Percentiles rank a stretch among this genome's conserved stretches.
Evolutionary conservation across 257 asterid species (phyloP).

Genomic region (Salvia hispanica): DNA sequence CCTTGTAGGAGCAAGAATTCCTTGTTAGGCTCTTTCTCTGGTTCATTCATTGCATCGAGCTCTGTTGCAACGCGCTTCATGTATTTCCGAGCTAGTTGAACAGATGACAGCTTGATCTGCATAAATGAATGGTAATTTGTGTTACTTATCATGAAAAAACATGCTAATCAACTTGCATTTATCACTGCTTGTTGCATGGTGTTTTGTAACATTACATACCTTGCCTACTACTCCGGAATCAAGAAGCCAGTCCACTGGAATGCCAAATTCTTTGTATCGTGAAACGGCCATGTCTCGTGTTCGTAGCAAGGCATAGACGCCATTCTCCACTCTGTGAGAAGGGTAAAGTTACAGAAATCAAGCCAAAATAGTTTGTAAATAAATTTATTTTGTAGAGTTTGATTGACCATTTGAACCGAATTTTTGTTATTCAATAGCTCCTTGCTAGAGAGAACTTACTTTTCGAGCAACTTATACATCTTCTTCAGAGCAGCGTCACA

Average conservation of each 20-base stretch:
- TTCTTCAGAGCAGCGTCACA: conserved; percentile 86
- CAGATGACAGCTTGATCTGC: conserved; percentile 96
- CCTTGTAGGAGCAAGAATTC: conserved; percentile 92
- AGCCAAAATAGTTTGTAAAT: background rate
- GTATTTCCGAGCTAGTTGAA: conserved; percentile 84
- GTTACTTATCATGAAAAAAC: background rate
- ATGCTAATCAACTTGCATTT: background rate
- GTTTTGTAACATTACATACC: conserved; percentile 57
- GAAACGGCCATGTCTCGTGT: conserved; percentile 94
- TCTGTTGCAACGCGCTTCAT: conserved; percentile 93
- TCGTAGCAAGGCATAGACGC: conserved; percentile 81
- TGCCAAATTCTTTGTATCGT: conserved; percentile 84
- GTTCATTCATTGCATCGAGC: conserved; percentile 79
- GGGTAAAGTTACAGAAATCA: background rate
- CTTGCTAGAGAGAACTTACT: conserved; percentile 59
- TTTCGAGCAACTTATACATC: conserved; percentile 96
- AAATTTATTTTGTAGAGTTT: background rate
- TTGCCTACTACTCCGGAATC: conserved; percentile 95
- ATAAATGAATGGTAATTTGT: background rate
- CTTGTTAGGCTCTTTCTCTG: conserved; percentile 90
- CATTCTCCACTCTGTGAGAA: conserved; percentile 71
- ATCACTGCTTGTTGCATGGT: background rate
- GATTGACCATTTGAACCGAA: conserved; percentile 5
- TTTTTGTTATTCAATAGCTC: background rate
- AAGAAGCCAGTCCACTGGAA: conserved; percentile 87